A percentile compares a stretch with the other conserved stretches of the same genome.
Evolutionary conservation across 2,329 filamentous ascomycete species (phyloP).

Genomic region (Clonostachys sp.): DNA sequence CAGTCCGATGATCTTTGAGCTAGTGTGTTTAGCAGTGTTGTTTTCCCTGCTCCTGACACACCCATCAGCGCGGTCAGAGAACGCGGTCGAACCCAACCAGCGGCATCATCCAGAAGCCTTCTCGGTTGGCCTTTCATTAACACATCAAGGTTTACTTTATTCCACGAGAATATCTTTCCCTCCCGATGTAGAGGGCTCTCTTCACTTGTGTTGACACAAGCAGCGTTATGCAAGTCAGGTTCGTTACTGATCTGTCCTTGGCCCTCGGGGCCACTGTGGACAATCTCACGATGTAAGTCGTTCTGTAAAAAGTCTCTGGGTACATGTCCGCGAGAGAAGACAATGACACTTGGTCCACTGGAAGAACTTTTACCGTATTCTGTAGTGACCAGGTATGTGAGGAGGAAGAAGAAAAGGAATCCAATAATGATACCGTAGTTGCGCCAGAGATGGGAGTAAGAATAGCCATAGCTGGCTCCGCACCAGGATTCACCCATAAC

Average conservation of each 20-base stretch:
- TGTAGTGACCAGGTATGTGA: conserved; percentile 57
- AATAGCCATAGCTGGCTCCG: conserved; percentile 49
- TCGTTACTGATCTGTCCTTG: conserved; percentile 59
- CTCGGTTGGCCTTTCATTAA: conserved; percentile 59
- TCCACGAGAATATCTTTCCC: conserved; percentile 53
- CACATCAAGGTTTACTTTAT: conserved; percentile 67
- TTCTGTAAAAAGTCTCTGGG: conserved; percentile 7
- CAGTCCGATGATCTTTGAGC: conserved; percentile 65
- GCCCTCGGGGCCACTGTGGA: conserved; percentile 50
- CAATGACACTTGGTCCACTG: conserved; percentile 71
- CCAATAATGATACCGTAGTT: conserved; percentile 67
- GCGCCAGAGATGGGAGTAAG: conserved; percentile 57
- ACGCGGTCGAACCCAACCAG: conserved; percentile 70
- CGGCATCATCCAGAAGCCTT: conserved; percentile 62
- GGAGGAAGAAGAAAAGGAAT: conserved; percentile 57
- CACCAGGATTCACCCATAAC: conserved; percentile 59
- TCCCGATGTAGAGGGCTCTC: conserved; percentile 60
- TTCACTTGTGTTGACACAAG: conserved; percentile 56
- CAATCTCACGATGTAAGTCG: conserved; percentile 27
- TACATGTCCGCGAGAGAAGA: conserved; percentile 65
- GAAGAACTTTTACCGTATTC: conserved; percentile 63
- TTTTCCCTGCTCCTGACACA: conserved; percentile 43
- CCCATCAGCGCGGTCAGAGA: conserved; percentile 66
- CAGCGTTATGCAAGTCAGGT: conserved; percentile 42
- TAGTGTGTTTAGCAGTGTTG: conserved; percentile 55